Evolutionary conservation across 2,329 filamentous ascomycete genomes (phyloP), one percentile per base, ranked within the genome.

Genomic region (Cladobotryum protrusum): DNA sequence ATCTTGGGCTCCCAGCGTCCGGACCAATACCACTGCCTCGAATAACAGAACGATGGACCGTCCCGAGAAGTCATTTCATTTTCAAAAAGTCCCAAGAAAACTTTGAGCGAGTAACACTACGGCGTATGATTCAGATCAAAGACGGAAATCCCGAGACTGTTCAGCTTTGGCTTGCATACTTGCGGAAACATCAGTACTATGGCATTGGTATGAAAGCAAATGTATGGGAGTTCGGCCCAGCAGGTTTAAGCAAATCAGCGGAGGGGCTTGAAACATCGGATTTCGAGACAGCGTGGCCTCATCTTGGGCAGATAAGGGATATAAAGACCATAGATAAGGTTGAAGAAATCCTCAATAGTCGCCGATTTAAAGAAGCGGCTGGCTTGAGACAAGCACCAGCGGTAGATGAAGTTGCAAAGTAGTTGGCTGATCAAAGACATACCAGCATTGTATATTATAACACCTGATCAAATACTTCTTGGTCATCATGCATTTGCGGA

Each of bases 141-240:
- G 93, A 97, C 63, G 93, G 90, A 0, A 79, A 96, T 62, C 84
- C 90, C 1, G 89, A 96, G 66, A 85, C 83, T 1, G 90, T 99
- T 34, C 86, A 95, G 68, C 69, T 91, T 24, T 99, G 93, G 93
- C 73, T 99, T 52, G 90, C 89, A 0, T 97, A 95, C 65, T 68
- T 99, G 63, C 82, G 87, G 63, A 95, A 95, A 71, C 86, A 96
- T 65, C 88, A 90, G 39, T 95, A 93, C 66, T 88, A 95, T 59
- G 93, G 93, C n/a, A 85, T 97, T 37, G 93, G 93, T 61, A 95
- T 99, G 90, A 99, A 99, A 78, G 93, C 93, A 47, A 96, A 99
- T 66, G 80, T 97, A 45, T 99, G 87, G 83, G 89, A 96, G 64
- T 91, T 89, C 68, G 83, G 86, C 61, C 78, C 79, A 50, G 65